Conservation (phyloP, 2,329 filamentous ascomycete genomes). For the Lecanicillium sp. region DNA sequence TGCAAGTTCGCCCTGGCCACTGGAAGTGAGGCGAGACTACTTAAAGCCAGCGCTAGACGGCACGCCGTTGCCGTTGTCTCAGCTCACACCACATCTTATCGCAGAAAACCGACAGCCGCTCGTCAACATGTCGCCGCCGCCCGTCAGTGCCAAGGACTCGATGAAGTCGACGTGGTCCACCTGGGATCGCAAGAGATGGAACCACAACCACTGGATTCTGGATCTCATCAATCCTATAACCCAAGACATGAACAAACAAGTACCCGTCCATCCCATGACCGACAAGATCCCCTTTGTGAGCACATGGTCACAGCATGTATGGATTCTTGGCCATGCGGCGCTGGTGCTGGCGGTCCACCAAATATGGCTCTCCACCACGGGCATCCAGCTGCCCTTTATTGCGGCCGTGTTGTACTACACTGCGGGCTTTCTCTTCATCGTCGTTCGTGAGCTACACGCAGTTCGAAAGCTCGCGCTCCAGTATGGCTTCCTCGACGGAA, state of each 20-base stretch:
- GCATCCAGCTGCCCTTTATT: conserved; percentile 23
- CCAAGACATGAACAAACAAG: conserved; percentile 21
- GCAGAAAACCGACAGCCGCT: too few species aligned
- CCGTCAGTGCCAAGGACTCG: conserved; percentile 22
- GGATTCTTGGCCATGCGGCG: conserved; percentile 31
- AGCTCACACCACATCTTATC: too few species aligned
- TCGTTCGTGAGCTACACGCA: conserved; percentile 30
- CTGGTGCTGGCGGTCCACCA: conserved; percentile 32
- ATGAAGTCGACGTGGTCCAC: conserved; percentile 32
- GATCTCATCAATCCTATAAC: conserved; percentile 25
- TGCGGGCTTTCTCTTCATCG: conserved; percentile 29
- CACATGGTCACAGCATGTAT: conserved; percentile 28
- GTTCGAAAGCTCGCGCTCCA: conserved; percentile 31
- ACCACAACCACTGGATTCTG: conserved; percentile 24
- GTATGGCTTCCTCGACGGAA: conserved; percentile 35
- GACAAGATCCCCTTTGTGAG: conserved; percentile 33
- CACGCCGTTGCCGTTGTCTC: too few species aligned
- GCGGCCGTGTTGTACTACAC: conserved; percentile 31
- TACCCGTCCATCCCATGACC: conserved; percentile 31
- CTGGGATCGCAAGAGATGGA: conserved; percentile 23
- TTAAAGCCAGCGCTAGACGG: too few species aligned
- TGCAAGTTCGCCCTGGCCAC: too few species aligned
- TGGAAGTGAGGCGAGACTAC: too few species aligned
- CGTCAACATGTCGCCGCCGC: conserved; percentile 6
- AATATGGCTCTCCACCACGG: conserved; percentile 23